These are phyloP conservation scores for Trypanosoma platydactyli DNA, from an alignment of 208 protist genomes.

Conservation along the genomic window DNA sequence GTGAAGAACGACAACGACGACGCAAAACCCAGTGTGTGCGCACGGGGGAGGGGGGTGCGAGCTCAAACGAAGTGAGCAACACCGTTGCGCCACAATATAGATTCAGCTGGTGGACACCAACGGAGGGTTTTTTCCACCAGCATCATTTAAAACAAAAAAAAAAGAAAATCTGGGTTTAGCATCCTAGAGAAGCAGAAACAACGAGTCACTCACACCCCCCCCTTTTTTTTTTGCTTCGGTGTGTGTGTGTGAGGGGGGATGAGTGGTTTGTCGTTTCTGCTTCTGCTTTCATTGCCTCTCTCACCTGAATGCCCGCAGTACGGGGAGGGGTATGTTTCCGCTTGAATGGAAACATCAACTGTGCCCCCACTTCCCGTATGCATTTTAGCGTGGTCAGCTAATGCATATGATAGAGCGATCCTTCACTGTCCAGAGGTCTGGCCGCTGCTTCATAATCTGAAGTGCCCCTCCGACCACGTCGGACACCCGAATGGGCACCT, in stretches of 20 bases:
- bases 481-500: constrained; percentile 33
- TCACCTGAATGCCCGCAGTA: neutral
- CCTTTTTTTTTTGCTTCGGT: constrained; percentile 13
- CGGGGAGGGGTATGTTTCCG: neutral
- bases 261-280: neutral
- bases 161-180: constrained; percentile 1
- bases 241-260: too few relatives aligned
- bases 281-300: neutral
- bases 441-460: constrained; percentile 83
- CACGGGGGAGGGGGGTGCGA: too few relatives aligned
- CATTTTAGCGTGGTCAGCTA: constrained; percentile 82
- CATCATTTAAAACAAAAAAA: constrained; percentile 26
- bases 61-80: neutral
- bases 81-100: constrained; percentile 9
- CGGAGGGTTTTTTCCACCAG: constrained; percentile 25
- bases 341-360: neutral
- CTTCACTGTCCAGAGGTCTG: constrained; percentile 79
- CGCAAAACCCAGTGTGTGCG: neutral
- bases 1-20: neutral
- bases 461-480: constrained; percentile 73
- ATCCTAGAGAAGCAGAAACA: neutral
- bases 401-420: constrained; percentile 84
- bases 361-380: neutral
- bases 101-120: constrained; percentile 29
- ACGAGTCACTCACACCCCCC: neutral